phyloP scores from a whole-genome alignment of 1,284 basidiomycete genomes.

The Tetrapyrgos nigripes region DNA sequence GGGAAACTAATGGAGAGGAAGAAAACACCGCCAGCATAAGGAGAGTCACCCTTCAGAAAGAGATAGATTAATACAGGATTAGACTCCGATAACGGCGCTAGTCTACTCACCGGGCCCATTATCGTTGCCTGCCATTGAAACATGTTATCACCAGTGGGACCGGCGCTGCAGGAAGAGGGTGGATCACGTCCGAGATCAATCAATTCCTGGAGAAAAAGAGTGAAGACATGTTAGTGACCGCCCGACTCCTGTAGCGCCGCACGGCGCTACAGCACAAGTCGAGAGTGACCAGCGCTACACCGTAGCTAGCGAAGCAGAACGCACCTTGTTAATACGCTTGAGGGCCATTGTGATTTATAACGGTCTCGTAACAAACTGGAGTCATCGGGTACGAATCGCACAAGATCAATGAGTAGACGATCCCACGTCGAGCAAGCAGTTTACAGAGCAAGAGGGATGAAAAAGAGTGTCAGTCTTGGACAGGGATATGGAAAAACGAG shows the following conservation, averaged over 20 bases:
- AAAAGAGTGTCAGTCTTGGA: not conserved
- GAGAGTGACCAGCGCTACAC: conserved; percentile 17
- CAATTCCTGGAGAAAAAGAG: conserved; percentile 76
- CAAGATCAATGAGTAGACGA: conserved; percentile 29
- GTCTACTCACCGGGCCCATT: conserved; percentile 88
- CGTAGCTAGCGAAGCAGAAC: conserved; percentile 29
- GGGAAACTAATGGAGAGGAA: conserved; percentile 95
- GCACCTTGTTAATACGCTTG: conserved; percentile 98
- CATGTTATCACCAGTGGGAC: conserved; percentile 95
- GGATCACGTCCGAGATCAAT: conserved; percentile 97
- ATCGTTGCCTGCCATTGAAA: conserved; percentile 99
- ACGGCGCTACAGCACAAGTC: conserved; percentile 20
- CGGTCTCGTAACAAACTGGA: conserved; percentile 35
- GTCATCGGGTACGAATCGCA: conserved; percentile 46
- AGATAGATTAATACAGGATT: conserved; percentile 17
- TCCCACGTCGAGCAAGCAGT: conserved; percentile 17
- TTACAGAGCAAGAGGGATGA: not conserved
- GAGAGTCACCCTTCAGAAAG: conserved; percentile 81
- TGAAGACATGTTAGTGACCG: not conserved
- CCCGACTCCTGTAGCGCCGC: conserved; percentile 12
- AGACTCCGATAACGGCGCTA: conserved; percentile 12
- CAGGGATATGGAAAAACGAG: conserved; percentile 19
- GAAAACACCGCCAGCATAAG: conserved; percentile 96
- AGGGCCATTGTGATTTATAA: conserved; percentile 76
- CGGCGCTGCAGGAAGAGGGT: conserved; percentile 96